Percentiles rank a stretch among this genome's conserved stretches.
Conservation (phyloP, 768 basidiomycete species). For the Phaeotremella skinneri region DNA sequence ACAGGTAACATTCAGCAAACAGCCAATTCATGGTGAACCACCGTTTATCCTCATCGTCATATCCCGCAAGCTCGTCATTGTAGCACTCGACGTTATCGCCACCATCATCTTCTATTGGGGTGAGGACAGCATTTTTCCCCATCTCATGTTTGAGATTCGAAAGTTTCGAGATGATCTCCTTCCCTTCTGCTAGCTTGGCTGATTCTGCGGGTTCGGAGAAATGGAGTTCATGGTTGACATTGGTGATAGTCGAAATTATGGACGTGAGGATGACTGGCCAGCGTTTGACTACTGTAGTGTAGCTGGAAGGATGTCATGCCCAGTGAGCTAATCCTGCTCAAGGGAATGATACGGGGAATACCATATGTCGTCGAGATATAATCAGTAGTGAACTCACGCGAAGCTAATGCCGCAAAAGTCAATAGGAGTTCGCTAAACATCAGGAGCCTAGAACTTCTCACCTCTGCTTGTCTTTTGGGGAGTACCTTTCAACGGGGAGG, state of each 20-base stretch:
- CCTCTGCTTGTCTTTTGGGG: constrained; percentile 50
- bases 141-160: constrained; percentile 84
- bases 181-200: constrained; percentile 66
- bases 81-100: constrained; percentile 69
- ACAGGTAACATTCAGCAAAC: constrained; percentile 76
- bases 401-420: constrained; percentile 22
- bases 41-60: constrained; percentile 56
- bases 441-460: constrained; percentile 10
- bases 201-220: constrained; percentile 34
- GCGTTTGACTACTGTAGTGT: constrained; percentile 42
- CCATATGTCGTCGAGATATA: too few relatives aligned
- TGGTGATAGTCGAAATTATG: constrained; percentile 73
- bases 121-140: constrained; percentile 68
- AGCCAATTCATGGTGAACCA: constrained; percentile 96
- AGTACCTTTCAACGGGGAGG: constrained; percentile 41
- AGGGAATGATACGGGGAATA: too few relatives aligned
- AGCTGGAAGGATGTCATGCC: constrained; percentile 28
- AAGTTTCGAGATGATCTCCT: constrained; percentile 68
- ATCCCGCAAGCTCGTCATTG: constrained; percentile 65
- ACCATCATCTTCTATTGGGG: constrained; percentile 70
- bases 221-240: constrained; percentile 64
- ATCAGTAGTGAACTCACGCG: constrained; percentile 22
- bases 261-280: constrained; percentile 71
- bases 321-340: too few relatives aligned
- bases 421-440: not conserved